Conservation (phyloP, 768 basidiomycete genomes). For the Trichaptum fuscoviolaceum region DNA sequence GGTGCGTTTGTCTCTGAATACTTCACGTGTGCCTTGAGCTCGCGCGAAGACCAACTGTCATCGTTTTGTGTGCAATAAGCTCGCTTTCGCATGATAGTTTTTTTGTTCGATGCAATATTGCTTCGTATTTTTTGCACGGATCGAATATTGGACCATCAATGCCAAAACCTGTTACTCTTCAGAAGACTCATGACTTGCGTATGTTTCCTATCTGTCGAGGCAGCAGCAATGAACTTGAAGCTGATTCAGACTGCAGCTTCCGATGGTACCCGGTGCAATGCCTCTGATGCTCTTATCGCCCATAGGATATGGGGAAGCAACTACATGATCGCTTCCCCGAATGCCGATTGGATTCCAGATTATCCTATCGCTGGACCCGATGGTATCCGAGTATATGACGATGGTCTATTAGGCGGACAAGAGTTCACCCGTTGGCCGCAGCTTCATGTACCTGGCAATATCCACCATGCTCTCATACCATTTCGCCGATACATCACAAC, state of each 20-base stretch:
- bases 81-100: not conserved
- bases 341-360: not conserved
- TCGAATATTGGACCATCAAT: too few relatives aligned
- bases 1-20: not conserved
- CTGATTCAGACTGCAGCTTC: not conserved
- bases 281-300: not conserved
- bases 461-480: not conserved
- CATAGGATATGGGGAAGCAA: not conserved
- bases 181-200: not conserved
- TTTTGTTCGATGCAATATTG: too few relatives aligned
- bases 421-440: not conserved
- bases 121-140: too few relatives aligned
- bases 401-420: not conserved
- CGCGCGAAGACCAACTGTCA: not conserved
- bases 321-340: not conserved
- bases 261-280: not conserved
- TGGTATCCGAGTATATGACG: not conserved
- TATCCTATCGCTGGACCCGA: not conserved
- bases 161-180: not conserved
- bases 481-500: not conserved
- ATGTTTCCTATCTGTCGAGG: not conserved
- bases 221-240: not conserved
- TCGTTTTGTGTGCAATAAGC: not conserved
- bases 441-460: not conserved
- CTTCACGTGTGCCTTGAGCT: not conserved